phyloP scores from a whole-genome alignment of 2,329 filamentous ascomycete species.

The Aspergillus thermomutatus region DNA sequence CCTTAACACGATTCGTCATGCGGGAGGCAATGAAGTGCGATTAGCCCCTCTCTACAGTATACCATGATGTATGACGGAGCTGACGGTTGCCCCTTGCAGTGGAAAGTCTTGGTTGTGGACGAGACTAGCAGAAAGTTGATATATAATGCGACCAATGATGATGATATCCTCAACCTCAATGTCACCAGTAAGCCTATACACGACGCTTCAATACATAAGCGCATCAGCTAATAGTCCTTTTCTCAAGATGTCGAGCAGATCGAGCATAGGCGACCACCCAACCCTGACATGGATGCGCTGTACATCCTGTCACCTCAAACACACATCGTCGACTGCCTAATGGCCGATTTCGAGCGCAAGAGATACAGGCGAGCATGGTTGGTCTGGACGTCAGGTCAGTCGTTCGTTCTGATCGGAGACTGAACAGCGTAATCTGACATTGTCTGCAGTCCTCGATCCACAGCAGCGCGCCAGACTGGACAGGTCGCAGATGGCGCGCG shows the following conservation, averaged over 20 bases:
- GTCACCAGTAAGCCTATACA: slow-evolving; percentile 71
- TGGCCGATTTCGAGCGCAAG: slow-evolving; percentile 83
- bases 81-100: slow-evolving; percentile 53
- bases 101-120: slow-evolving; percentile 95
- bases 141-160: slow-evolving; percentile 87
- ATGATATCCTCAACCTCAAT: slow-evolving; percentile 95
- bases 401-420: slow-evolving; percentile 10
- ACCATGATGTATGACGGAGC: slow-evolving; percentile 23
- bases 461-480: slow-evolving; percentile 71
- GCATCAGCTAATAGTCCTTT: slow-evolving; percentile 11
- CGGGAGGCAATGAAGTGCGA: slow-evolving; percentile 74
- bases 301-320: slow-evolving; percentile 84
- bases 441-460: slow-evolving; percentile 60
- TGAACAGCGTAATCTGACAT: slow-evolving; percentile 18
- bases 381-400: slow-evolving; percentile 73
- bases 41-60: slow-evolving; percentile 24
- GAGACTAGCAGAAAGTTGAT: slow-evolving; percentile 78
- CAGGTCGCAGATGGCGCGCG: slow-evolving; percentile 62
- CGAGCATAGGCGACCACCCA: slow-evolving; percentile 76
- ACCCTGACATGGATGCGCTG: slow-evolving; percentile 89
- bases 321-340: slow-evolving; percentile 87
- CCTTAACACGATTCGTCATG: slow-evolving; percentile 68
- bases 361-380: slow-evolving; percentile 77
- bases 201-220: not conserved
- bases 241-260: slow-evolving; percentile 84